Evolutionary conservation across 2,329 filamentous ascomycete species (phyloP).

Genomic region (Fusarium tjaetaba): DNA sequence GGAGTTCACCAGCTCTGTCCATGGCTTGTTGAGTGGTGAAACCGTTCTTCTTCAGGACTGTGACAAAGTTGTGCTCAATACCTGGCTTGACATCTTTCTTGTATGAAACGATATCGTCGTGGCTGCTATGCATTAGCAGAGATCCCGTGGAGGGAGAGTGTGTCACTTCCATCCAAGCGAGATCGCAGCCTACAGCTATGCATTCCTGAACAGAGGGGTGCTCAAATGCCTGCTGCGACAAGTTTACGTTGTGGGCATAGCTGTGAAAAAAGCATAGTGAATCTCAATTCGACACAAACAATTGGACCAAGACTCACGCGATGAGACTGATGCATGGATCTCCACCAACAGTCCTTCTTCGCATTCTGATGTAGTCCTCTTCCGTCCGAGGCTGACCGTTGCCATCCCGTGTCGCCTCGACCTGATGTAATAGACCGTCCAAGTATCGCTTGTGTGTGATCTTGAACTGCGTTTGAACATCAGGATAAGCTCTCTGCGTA

Average conservation of each 20-base stretch:
- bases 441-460: background rate
- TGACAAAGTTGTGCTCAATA: background rate
- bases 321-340: background rate
- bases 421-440: background rate
- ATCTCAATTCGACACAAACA: rapidly evolving
- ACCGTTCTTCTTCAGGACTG: background rate
- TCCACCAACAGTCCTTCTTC: background rate
- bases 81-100: background rate
- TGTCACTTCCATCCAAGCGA: background rate
- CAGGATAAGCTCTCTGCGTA: background rate
- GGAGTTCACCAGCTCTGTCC: background rate
- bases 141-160: rapidly evolving
- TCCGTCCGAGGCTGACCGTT: background rate
- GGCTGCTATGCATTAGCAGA: background rate
- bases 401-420: background rate
- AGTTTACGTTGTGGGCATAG: background rate
- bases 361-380: background rate
- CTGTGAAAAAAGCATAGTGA: too few species aligned
- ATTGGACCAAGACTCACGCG: rapidly evolving
- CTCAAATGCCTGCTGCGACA: background rate
- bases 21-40: background rate
- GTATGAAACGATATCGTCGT: background rate
- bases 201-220: background rate
- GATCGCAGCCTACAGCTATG: background rate
- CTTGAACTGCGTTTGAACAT: background rate